A percentile compares a stretch with the other conserved stretches of the same genome.
Evolutionary conservation across 495 filamentous ascomycete species (phyloP).

Genomic region (Penicillium mononematosum): DNA sequence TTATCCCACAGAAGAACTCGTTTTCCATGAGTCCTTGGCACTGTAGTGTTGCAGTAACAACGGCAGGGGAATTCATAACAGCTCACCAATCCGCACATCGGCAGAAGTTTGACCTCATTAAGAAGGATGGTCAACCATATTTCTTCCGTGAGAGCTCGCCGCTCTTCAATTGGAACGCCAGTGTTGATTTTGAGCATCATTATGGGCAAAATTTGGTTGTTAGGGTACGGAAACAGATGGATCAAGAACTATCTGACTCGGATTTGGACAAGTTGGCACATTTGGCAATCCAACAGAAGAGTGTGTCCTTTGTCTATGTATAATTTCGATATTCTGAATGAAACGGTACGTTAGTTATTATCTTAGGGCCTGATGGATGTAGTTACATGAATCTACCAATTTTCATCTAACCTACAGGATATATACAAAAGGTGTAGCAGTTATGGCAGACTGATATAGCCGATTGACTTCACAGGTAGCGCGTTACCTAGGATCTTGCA

Average conservation of each 20-base stretch:
- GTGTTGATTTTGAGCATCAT: constrained; percentile 7
- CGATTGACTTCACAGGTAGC: no score
- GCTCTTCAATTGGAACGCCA: constrained; percentile 2
- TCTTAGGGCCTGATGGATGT: neutral
- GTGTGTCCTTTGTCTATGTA: neutral
- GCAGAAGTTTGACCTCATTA: constrained; percentile 4
- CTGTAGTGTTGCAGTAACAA: constrained; percentile 10
- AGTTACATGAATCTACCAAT: neutral
- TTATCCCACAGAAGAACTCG: constrained; percentile 3
- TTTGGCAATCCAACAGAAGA: constrained; percentile 6
- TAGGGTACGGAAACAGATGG: neutral
- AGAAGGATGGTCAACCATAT: constrained; percentile 1
- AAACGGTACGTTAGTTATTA: neutral
- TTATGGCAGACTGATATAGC: no score
- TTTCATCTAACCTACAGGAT: neutral
- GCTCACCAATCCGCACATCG: constrained; percentile 8
- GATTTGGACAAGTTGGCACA: constrained; percentile 12
- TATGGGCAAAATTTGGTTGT: constrained; percentile 4
- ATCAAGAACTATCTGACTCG: constrained; percentile 1
- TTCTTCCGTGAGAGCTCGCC: constrained; percentile 11
- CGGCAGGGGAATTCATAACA: constrained; percentile 1
- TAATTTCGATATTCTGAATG: neutral
- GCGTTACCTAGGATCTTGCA: no score
- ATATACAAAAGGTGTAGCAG: neutral
- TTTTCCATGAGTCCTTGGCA: constrained; percentile 15